Evolutionary conservation across 2,329 filamentous ascomycete species (phyloP).

Genomic region (Microdochium nivale): DNA sequence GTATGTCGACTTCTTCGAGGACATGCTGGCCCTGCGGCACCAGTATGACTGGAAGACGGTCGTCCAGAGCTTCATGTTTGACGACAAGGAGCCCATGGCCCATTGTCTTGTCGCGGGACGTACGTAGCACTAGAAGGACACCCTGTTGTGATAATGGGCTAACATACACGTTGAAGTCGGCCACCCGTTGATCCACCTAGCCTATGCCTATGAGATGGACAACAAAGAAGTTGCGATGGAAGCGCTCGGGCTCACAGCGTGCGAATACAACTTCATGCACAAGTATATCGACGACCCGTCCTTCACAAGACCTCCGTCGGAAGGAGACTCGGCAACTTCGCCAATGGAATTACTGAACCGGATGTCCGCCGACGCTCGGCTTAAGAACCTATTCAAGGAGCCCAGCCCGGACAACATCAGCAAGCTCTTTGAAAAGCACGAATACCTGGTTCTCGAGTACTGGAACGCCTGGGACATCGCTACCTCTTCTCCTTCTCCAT

Average conservation of each 20-base stretch:
- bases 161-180: slow-evolving; percentile 62
- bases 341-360: slow-evolving; percentile 63
- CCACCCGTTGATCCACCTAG: slow-evolving; percentile 88
- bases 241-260: slow-evolving; percentile 61
- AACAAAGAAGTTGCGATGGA: slow-evolving; percentile 84
- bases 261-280: slow-evolving; percentile 51
- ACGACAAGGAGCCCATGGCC: slow-evolving; percentile 66
- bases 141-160: too few species aligned
- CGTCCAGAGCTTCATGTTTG: slow-evolving; percentile 67
- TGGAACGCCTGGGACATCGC: slow-evolving; percentile 82
- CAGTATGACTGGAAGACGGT: slow-evolving; percentile 80
- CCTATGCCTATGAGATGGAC: slow-evolving; percentile 85
- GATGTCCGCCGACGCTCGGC: slow-evolving; percentile 58
- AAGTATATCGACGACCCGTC: slow-evolving; percentile 63
- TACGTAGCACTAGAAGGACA: slow-evolving; percentile 46
- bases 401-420: slow-evolving; percentile 56
- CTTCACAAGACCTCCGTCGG: slow-evolving; percentile 57
- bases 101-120: slow-evolving; percentile 72
- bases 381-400: slow-evolving; percentile 56
- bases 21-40: slow-evolving; percentile 64
- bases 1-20: slow-evolving; percentile 92
- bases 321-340: slow-evolving; percentile 42
- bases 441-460: slow-evolving; percentile 69
- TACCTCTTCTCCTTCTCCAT: too few species aligned
- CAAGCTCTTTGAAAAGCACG: slow-evolving; percentile 58